Percentiles rank a stretch among this genome's conserved stretches.
Evolutionary conservation across 805 yeast species (phyloP).

Genomic region (Hyphopichia homilentoma): DNA sequence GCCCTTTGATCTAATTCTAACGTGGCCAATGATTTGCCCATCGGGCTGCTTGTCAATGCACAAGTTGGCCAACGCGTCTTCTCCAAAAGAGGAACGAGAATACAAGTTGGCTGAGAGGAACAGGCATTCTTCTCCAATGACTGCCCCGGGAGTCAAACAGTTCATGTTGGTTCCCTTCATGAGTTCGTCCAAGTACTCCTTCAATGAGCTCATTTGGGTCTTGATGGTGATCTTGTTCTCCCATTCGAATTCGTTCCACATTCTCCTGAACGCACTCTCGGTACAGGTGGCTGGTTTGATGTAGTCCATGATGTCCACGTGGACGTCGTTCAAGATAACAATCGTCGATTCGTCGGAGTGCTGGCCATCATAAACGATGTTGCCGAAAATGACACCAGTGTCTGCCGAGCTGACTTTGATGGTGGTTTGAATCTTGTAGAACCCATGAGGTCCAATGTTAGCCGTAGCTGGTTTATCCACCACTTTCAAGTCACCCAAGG

Average conservation of each 20-base stretch:
- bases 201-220: conserved; percentile 61
- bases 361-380: conserved; percentile 93
- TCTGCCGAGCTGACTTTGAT: conserved; percentile 95
- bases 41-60: conserved; percentile 79
- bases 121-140: conserved; percentile 84
- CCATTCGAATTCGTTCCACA: conserved; percentile 99
- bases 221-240: conserved; percentile 93
- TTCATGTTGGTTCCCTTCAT: conserved; percentile 88
- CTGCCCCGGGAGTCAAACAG: conserved; percentile 87
- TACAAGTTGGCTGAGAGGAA: conserved; percentile 93
- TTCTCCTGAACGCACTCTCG: conserved; percentile 85
- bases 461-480: conserved; percentile 87
- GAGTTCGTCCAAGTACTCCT: conserved; percentile 73
- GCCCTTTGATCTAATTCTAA: conserved; percentile 94
- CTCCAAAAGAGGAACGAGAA: conserved; percentile 91
- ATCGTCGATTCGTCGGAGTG: conserved; percentile 86
- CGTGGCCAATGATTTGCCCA: conserved; percentile 86
- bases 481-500: conserved; percentile 92
- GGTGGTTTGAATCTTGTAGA: conserved; percentile 84
- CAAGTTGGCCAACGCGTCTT: conserved; percentile 93
- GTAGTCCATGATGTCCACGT: conserved; percentile 95
- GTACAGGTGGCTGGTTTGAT: conserved; percentile 91
- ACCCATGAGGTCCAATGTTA: conserved; percentile 96
- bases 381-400: conserved; percentile 97
- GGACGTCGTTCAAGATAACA: conserved; percentile 90